A percentile compares a stretch with the other conserved stretches of the same genome.
phyloP scores from a whole-genome alignment of 257 asterid genomes.

The Nicotiana knightiana region DNA sequence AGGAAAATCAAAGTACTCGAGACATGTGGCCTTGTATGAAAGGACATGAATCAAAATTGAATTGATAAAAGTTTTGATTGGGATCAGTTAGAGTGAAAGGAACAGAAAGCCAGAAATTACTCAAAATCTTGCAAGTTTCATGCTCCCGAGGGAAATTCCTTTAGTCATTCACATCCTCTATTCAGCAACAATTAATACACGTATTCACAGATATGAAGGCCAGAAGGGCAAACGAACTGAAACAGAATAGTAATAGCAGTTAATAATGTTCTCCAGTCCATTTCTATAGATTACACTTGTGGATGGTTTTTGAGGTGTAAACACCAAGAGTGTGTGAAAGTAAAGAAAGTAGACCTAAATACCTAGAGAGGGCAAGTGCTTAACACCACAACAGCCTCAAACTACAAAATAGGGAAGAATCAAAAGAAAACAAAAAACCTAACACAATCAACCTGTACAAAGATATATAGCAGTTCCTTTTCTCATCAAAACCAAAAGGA shows the following conservation, averaged over 20 bases:
- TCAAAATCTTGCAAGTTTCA: background rate
- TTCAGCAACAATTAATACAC: background rate
- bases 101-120: too few species aligned
- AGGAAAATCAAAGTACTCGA: too few species aligned
- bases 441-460: constrained; percentile 45
- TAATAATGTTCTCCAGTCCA: background rate
- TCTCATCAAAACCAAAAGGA: constrained; percentile 1
- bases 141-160: background rate
- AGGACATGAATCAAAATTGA: too few species aligned
- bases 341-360: constrained; percentile 13
- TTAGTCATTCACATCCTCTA: background rate
- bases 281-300: constrained; percentile 47
- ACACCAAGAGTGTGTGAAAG: background rate
- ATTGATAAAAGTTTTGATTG: too few species aligned
- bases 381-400: constrained; percentile 30
- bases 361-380: constrained; percentile 5
- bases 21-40: too few species aligned
- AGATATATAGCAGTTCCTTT: constrained; percentile 22
- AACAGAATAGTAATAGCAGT: background rate
- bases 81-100: too few species aligned
- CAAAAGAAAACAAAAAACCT: background rate
- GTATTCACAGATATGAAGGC: background rate
- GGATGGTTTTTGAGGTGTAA: constrained; percentile 13
- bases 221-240: background rate
- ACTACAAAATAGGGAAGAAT: background rate